Evolutionary conservation across 2,329 filamentous ascomycete species (phyloP), one percentile per base, ranked within the genome.

Genomic region (Chaetomium olivaceum): DNA sequence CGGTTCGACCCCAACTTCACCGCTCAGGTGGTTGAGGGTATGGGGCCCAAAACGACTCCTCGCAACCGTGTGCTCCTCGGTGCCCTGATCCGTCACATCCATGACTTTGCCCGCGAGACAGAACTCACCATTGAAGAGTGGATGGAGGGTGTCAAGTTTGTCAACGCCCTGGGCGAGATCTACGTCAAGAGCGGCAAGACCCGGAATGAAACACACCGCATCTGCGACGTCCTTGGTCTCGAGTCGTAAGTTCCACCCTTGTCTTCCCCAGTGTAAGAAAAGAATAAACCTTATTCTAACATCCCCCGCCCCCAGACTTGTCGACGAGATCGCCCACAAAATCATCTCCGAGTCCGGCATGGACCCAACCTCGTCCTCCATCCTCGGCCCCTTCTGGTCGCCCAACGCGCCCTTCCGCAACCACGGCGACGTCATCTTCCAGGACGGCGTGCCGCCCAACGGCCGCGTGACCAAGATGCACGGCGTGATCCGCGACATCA

Each of bases 341-440:
- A 83, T 84, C 33, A 83, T 83, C 58, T 79, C 82, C 62, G 78
- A 79, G 59, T 71, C 73, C 43, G 79, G 80, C 16, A 73, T 79
- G 16, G 82, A 85, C 61, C 81, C 87, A 12, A 95, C 91, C 5
- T 86, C 91, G 2, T 91, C 90, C 4, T 88, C 92, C 50, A 92
- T 96, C 70, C 84, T 96, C 0, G 92, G 92, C 0, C 92, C 92
- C 1, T 96, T 96, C 80, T 96, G 91, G 86, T 85, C 91, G 6
- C 83, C 87, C 52, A 84, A 93, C 71, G 87, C 91, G 0, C 91
- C 92, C 5, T 79, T 84, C 65, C 84, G 89, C 56, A 78, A 86
- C n/a, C 90, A 90, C 73, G 92, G 90, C 58, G 85, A 82, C 55
- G 88, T 81, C 71, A 91, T 95, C 68, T 82, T 88, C 23, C 80